Base-by-base conservation (phyloP, 2,329 filamentous ascomycete genomes). In the Emergomyces pasteurianus region DNA sequence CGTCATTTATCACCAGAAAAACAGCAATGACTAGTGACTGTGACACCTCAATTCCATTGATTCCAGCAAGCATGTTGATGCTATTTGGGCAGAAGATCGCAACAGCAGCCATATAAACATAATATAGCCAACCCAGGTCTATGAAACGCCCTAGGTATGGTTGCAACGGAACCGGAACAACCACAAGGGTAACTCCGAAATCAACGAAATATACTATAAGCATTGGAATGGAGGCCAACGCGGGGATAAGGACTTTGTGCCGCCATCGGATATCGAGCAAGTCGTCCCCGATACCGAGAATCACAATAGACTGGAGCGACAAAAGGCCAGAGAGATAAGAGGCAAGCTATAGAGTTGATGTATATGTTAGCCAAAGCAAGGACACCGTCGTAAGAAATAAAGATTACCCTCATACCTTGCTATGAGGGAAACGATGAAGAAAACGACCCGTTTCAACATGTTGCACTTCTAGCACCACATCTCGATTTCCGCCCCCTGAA, bases 1-100 rank as follows among this genome's bases (percentile, higher is more conserved):
- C 79, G 73, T 97, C 94, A 77, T 99, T 99, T 72, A 90, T 77
- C 62, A 87, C 83, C 66, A 99, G 84, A 58, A 97, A 82, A 59
- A 86, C 74, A 31, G 92, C 92, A 71, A 99, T 90, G 65, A 96
- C 89, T 64, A 99, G 80, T 62, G 91, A 96, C 77, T 99, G 94
- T 12, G 88, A 86, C 60, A 97, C 94, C 74, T 99, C 94, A 72
- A 99, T 94, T 60, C 94, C 94, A 74, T 99, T 99, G 75, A 99
- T 90, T n/a, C 94, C 94, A 0, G 94, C 94, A n/a, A 99, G 80
- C 77, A 99, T 99, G 79, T 99, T 99, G 83, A 99, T 99, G 74
- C 90, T 91, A 78, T 99, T 97, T 7, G 94, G 92, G 67, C 91
- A 95, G 79, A 99, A 99, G 74, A 99, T 99, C 72, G 92, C 89